Evolutionary conservation across 225 moss, liverwort and hornwort species (phyloP).

Genomic region (Neckera pumila): DNA sequence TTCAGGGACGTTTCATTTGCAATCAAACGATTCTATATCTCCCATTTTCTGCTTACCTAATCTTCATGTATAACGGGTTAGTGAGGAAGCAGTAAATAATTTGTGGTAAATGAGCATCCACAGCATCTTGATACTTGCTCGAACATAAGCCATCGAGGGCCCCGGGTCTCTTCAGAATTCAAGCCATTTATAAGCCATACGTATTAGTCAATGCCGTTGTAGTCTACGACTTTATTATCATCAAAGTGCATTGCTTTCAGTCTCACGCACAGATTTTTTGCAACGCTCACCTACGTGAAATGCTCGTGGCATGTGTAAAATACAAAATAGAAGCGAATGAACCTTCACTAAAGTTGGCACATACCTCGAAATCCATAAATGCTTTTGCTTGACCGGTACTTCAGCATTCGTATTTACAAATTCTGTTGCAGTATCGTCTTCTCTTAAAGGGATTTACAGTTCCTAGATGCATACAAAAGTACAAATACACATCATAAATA

Average conservation of each 20-base stretch:
- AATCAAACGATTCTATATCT: too few species aligned
- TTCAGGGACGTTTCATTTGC: background rate
- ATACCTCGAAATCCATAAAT: background rate
- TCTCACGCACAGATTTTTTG: background rate
- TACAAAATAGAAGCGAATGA: too few species aligned
- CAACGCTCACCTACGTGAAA: fast-evolving
- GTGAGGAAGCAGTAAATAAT: background rate
- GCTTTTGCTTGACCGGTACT: background rate
- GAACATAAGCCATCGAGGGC: fast-evolving
- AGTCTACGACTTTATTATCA: fast-evolving
- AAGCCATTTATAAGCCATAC: too few species aligned
- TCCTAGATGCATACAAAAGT: too few species aligned
- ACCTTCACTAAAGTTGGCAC: background rate
- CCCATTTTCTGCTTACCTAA: too few species aligned
- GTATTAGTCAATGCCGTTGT: too few species aligned
- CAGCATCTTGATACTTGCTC: fast-evolving
- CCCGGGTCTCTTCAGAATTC: fast-evolving
- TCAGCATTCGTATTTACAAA: background rate
- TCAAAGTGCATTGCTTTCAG: background rate
- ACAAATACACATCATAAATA: too few species aligned
- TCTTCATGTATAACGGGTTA: background rate
- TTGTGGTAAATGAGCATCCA: fast-evolving
- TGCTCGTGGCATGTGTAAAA: too few species aligned
- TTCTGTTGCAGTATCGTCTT: fast-evolving
- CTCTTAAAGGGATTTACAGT: too few species aligned